A percentile compares a stretch with the other conserved stretches of the same genome.
phyloP scores from a whole-genome alignment of 352 stramenopile species.

The Phytophthora pistaciae region DNA sequence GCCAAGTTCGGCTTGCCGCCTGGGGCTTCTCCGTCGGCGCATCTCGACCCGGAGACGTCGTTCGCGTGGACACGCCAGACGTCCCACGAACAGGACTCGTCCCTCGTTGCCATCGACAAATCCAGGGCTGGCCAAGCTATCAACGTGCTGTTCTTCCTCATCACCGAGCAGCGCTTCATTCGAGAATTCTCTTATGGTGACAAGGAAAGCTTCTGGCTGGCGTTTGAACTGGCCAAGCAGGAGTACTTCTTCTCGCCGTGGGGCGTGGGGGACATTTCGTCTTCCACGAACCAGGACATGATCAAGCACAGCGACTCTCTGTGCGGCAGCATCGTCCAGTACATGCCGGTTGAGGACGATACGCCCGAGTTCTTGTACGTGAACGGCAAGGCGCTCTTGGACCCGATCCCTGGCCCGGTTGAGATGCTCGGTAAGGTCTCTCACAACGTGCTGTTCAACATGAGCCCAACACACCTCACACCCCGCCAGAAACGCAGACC shows the following conservation, averaged over 20 bases:
- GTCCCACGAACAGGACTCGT: conserved; percentile 59
- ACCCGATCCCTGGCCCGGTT: conserved; percentile 33
- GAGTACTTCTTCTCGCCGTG: conserved; percentile 59
- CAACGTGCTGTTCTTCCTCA: conserved; percentile 48
- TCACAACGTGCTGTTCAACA: conserved; percentile 31
- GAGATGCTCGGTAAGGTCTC: conserved; percentile 14
- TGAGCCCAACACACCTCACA: conserved; percentile 33
- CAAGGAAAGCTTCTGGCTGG: conserved; percentile 53
- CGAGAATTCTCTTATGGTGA: conserved; percentile 54
- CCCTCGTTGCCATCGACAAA: conserved; percentile 54
- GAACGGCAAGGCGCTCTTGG: conserved; percentile 28
- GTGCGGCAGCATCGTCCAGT: conserved; percentile 45
- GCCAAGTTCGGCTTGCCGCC: conserved; percentile 36
- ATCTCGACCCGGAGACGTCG: conserved; percentile 46
- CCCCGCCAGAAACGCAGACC: conserved; percentile 19
- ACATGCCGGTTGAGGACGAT: conserved; percentile 29
- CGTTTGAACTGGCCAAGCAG: conserved; percentile 47
- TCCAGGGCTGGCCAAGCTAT: conserved; percentile 30
- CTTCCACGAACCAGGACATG: conserved; percentile 34
- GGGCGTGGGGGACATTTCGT: conserved; percentile 32
- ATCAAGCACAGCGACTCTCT: conserved; percentile 33
- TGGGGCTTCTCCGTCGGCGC: conserved; percentile 36
- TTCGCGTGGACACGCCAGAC: conserved; percentile 41
- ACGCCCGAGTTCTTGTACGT: conserved; percentile 23
- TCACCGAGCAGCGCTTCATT: conserved; percentile 41